Evolutionary conservation across 805 yeast genomes (phyloP), one percentile per base, ranked within the genome.

Genomic region (Lipomyces chichibuensis): DNA sequence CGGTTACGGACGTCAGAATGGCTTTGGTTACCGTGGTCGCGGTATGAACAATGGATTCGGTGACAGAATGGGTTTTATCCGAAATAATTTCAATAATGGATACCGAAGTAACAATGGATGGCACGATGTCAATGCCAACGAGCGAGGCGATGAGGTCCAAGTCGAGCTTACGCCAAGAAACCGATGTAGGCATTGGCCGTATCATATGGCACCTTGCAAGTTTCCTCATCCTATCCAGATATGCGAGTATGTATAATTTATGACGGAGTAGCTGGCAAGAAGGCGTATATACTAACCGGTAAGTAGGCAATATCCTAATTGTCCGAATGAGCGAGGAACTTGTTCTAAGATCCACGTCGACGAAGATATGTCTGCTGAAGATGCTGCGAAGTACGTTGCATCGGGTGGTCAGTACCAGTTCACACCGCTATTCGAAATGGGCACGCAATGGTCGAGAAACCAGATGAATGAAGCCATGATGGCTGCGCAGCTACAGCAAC

Each of bases 321-420:
- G 97, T 79, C 84, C 91, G 32, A 88, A 89, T 73, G 84, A 88
- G 2, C 88, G 89, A 46, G 96, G 96, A 11, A 90, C 95, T 0
- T 92, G 97, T 79, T 87, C 86, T 71, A 91, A 81, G 74, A 80
- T 92, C 71, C 97, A 92, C 76, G 93, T 96, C 11, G 90, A 90
- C 67, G 92, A 92, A 79, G 97, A 92, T 77, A 72, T 71, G 73
- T 59, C 88, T 62, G 92, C 87, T 73, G 86, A 83, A 72, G 84
- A 87, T 7, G 88, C 84, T 74, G 81, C 82, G 69, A 86, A 83
- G 72, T 84, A 76, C 63, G 76, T 80, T 69, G 84, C 83, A 69
- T 81, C 83, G 71, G 82, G 78, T 2, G 66, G 66, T 14, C 43
- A n/a, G 17, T 66, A 64, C 37, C 58, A 64, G 25, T 60, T 64